These are phyloP conservation scores for Suhomyces faveliae DNA, from an alignment of 805 yeast genomes.

Conservation along the genomic window DNA sequence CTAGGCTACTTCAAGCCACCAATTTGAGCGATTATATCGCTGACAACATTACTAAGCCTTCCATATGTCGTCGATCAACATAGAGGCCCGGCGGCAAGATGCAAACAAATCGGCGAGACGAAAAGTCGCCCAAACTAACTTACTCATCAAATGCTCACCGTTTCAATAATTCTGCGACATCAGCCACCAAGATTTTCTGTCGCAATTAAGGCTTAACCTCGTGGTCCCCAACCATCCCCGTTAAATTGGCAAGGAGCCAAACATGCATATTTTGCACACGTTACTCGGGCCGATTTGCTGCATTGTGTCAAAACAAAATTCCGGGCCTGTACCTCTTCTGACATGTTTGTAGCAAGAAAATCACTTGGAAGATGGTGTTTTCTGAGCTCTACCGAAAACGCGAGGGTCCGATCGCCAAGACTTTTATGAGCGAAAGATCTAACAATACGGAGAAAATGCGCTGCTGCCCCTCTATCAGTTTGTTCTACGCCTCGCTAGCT, in stretches of 20 bases:
- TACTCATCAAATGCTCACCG: background rate
- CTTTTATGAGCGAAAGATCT: slow-evolving; percentile 3
- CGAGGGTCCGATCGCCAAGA: slow-evolving; percentile 6
- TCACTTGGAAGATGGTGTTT: background rate
- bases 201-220: background rate
- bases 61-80: background rate
- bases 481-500: slow-evolving; percentile 3
- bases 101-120: background rate
- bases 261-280: too few relatives aligned
- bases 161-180: background rate
- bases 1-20: background rate
- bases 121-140: background rate
- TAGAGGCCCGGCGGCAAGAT: background rate
- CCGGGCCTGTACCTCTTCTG: too few relatives aligned
- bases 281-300: too few relatives aligned
- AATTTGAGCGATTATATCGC: slow-evolving; percentile 1
- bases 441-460: slow-evolving; percentile 1
- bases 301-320: background rate
- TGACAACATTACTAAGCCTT: background rate
- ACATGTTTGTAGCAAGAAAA: too few relatives aligned
- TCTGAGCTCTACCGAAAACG: background rate
- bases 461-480: background rate
- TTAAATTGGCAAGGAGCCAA: too few relatives aligned
- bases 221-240: too few relatives aligned
- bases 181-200: background rate